These are phyloP conservation scores for Aspergillus sp. DNA, from an alignment of 2,329 filamentous ascomycete genomes.

Conservation along the genomic window DNA sequence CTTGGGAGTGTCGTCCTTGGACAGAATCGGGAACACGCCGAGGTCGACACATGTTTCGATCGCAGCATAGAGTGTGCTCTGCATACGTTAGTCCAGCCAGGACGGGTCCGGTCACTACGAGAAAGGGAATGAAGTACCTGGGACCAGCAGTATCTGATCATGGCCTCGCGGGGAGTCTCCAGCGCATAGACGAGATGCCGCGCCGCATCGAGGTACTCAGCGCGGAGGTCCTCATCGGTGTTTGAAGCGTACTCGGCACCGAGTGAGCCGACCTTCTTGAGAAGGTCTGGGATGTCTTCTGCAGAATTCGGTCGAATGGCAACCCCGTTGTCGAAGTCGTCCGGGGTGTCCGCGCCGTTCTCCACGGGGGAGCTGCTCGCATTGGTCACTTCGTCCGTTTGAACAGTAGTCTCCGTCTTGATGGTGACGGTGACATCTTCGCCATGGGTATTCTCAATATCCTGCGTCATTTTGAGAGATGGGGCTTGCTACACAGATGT, in stretches of 20 bases:
- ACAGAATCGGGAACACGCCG: constrained; percentile 22
- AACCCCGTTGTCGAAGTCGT: constrained; percentile 10
- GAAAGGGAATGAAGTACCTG: constrained; percentile 27
- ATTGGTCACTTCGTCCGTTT: neutral
- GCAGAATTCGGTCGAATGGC: constrained; percentile 15
- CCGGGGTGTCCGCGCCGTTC: neutral
- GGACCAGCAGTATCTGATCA: constrained; percentile 49
- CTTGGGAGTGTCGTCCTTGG: constrained; percentile 24
- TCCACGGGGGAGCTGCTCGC: neutral
- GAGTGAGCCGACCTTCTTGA: constrained; percentile 11
- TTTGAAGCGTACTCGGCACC: constrained; percentile 6
- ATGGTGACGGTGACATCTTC: neutral
- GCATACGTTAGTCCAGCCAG: neutral
- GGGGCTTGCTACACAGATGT: neutral
- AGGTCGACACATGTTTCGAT: constrained; percentile 25
- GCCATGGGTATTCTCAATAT: neutral
- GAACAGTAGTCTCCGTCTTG: neutral
- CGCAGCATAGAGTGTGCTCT: constrained; percentile 23
- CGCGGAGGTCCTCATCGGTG: constrained; percentile 11
- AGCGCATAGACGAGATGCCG: constrained; percentile 25
- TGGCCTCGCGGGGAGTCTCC: constrained; percentile 51
- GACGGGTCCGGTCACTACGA: too few relatives aligned
- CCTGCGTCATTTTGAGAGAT: neutral
- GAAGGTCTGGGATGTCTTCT: constrained; percentile 11
- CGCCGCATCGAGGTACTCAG: constrained; percentile 18